Percentiles rank a stretch among this genome's conserved stretches.
phyloP scores from a whole-genome alignment of 208 protist species.

The Strigomonas culicis region DNA sequence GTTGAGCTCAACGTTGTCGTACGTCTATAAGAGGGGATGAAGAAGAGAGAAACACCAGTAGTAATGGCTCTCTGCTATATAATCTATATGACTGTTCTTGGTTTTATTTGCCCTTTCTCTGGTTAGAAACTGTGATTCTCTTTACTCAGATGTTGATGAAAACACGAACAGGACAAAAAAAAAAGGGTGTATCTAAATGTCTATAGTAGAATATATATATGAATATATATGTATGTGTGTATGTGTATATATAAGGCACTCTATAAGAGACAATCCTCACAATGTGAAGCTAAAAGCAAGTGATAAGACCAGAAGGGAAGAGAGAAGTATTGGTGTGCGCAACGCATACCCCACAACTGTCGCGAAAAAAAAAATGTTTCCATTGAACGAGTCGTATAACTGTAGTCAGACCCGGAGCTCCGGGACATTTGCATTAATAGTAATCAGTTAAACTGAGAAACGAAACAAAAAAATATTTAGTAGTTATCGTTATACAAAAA shows the following conservation, averaged over 20 bases:
- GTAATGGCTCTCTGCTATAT: no score
- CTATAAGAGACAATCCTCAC: no score
- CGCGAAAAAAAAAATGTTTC: no score
- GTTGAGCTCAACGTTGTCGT: no score
- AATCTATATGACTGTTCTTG: no score
- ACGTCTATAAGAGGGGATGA: no score
- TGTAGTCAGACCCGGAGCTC: no score
- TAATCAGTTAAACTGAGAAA: neutral
- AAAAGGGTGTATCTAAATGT: constrained; percentile 3
- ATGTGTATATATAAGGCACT: constrained; percentile 1
- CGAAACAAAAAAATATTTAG: constrained; percentile 10
- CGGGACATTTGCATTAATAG: no score
- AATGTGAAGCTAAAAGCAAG: no score
- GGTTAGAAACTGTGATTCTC: neutral
- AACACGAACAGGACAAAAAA: neutral
- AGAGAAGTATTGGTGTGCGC: neutral
- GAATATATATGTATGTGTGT: neutral
- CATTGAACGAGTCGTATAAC: no score
- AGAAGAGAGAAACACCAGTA: no score
- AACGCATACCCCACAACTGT: neutral
- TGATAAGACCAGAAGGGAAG: neutral
- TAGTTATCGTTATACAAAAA: neutral
- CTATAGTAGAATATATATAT: neutral
- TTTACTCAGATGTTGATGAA: neutral
- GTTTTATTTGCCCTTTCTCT: no score